Evolutionary conservation across 2,329 filamentous ascomycete species (phyloP), one percentile per base, ranked within the genome.

Genomic region (Botrytis elliptica): DNA sequence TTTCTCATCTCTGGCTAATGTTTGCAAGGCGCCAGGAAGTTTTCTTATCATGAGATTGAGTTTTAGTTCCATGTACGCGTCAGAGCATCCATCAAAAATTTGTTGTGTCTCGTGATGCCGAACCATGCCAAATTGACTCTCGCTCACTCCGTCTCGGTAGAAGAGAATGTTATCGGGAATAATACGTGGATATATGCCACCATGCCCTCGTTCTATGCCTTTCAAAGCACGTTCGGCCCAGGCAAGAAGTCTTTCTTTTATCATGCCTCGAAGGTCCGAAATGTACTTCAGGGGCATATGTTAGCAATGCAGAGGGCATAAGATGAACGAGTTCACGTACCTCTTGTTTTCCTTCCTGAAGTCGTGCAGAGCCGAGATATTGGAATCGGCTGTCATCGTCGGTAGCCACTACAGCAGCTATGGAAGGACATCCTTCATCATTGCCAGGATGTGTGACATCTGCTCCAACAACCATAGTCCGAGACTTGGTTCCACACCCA

Each of bases 381-480:
- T n/a, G 10, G 18, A 40, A 40, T 38, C 38, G n/a, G 16, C 16
- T 6, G 12, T 69, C 36, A 29, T 69, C 25, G 10, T 59, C 40
- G 2, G 36, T 69, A 14, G 66, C 49, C 1, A 69, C 66, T 2
- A 69, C 25, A 14, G 36, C 38, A 42, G 66, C 52, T 18, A 59
- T 59, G 16, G 66, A 69, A 18, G 66, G 66, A 33, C 36, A 46
- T 10, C 22, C 66, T 59, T 57, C n/a, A 6, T 33, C 66, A 8
- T 10, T 42, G 14, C 25, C n/a, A 59, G 66, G 66, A 57, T 69
- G 66, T 14, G 66, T 69, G 22, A 69, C 49, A 69, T 59, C 66
- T 18, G 49, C 66, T 22, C 52, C 66, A 20, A 69, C 10, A 38
- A 55, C 4, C 49, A 69, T 69, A 22, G 66, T 69, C 3, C 18